Evolutionary conservation across 2,329 filamentous ascomycete species (phyloP).

Genomic region (Arthrinium phaeospermum): DNA sequence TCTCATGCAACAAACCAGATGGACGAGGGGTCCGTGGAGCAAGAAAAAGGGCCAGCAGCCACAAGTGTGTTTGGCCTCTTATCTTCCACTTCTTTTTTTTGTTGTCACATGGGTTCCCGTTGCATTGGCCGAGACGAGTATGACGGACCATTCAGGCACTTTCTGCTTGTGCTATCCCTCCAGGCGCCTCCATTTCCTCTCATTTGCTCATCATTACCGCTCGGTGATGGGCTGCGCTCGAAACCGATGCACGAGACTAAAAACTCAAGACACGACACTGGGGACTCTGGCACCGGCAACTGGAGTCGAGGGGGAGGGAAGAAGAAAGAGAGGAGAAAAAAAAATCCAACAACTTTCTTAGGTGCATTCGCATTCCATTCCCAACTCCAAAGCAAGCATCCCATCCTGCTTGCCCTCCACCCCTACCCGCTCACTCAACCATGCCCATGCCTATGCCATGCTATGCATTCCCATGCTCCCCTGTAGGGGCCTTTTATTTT

Average conservation of each 20-base stretch:
- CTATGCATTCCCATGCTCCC: neutral
- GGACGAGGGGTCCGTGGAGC: slow-evolving; percentile 15
- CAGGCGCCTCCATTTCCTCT: slow-evolving; percentile 9
- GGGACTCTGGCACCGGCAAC: neutral
- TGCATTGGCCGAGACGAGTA: slow-evolving; percentile 14
- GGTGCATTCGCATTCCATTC: slow-evolving; percentile 1
- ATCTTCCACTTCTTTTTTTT: slow-evolving; percentile 9
- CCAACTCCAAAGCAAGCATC: slow-evolving; percentile 1
- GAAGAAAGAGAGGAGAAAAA: no score
- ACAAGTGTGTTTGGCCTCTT: slow-evolving; percentile 8
- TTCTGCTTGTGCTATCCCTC: neutral
- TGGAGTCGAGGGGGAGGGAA: neutral
- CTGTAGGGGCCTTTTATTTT: neutral
- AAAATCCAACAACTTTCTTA: neutral
- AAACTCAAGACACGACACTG: slow-evolving; percentile 8
- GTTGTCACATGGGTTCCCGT: slow-evolving; percentile 13
- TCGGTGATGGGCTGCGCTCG: slow-evolving; percentile 14
- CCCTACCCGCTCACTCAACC: neutral
- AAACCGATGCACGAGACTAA: slow-evolving; percentile 15
- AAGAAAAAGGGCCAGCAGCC: slow-evolving; percentile 3
- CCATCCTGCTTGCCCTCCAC: neutral
- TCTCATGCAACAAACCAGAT: neutral
- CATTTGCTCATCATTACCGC: slow-evolving; percentile 20
- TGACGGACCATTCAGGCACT: slow-evolving; percentile 10
- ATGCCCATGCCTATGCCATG: neutral